Conservation (phyloP, 2,329 filamentous ascomycete species). For the Dactylellina drechsleri region DNA sequence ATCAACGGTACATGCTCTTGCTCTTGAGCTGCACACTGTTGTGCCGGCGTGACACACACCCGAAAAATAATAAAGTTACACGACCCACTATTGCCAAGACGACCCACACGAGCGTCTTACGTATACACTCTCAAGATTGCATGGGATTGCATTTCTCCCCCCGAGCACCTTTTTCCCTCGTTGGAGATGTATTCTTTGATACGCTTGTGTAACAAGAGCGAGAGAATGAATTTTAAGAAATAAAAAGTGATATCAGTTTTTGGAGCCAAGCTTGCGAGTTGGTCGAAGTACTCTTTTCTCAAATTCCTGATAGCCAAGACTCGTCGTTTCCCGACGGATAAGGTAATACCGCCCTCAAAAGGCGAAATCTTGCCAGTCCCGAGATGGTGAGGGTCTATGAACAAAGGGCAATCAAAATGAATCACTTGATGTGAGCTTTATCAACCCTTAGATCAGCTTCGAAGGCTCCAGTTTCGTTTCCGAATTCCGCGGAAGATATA, state of each 20-base stretch:
- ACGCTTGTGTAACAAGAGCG: slow-evolving; percentile 37
- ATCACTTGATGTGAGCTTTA: slow-evolving; percentile 14
- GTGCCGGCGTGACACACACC: slow-evolving; percentile 15
- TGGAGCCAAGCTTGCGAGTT: no score
- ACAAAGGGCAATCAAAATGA: slow-evolving; percentile 7
- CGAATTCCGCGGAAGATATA: slow-evolving; percentile 55
- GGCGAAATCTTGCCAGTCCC: slow-evolving; percentile 1
- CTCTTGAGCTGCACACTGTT: no score
- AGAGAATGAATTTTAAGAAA: no score
- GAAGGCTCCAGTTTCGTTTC: slow-evolving; percentile 27
- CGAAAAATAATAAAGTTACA: slow-evolving; percentile 29
- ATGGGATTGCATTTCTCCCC: neutral
- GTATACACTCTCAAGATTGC: slow-evolving; percentile 23
- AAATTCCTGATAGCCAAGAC: no score
- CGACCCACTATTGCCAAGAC: slow-evolving; percentile 33
- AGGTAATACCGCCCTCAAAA: neutral
- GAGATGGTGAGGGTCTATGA: neutral
- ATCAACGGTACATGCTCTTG: no score
- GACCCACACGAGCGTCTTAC: slow-evolving; percentile 23
- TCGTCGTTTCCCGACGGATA: no score
- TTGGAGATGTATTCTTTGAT: neutral
- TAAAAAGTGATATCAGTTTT: slow-evolving; percentile 33
- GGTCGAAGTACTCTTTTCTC: no score
- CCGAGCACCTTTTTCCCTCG: slow-evolving; percentile 14
- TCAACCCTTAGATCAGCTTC: slow-evolving; percentile 22